These are phyloP conservation scores for Saccharomycopsis sp. DNA, from an alignment of 805 yeast species.

Conservation along the genomic window DNA sequence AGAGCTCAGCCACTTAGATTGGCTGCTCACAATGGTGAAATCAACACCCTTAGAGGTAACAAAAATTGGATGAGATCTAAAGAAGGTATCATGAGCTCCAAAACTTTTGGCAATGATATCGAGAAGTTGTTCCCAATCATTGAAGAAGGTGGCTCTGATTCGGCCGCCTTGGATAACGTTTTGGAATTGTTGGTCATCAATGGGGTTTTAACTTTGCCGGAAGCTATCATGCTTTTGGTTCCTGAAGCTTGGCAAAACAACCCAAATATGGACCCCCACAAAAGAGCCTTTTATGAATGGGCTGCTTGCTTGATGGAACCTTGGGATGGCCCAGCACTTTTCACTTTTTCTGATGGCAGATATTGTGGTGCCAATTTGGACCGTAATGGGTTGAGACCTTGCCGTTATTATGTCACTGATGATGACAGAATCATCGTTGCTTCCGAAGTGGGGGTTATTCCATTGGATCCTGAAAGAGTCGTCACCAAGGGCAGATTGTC, in stretches of 20 bases:
- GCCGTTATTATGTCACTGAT: constrained; percentile 91
- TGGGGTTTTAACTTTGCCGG: constrained; percentile 88
- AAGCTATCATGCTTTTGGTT: constrained; percentile 92
- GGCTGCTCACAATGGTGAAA: constrained; percentile 98
- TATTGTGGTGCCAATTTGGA: constrained; percentile 98
- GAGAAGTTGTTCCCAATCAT: constrained; percentile 89
- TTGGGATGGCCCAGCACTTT: constrained; percentile 98
- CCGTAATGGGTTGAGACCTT: constrained; percentile 95
- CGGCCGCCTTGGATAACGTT: constrained; percentile 96
- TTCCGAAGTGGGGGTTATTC: constrained; percentile 95
- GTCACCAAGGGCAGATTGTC: constrained; percentile 88
- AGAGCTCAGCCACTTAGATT: constrained; percentile 96
- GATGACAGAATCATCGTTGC: constrained; percentile 97
- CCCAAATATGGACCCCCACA: constrained; percentile 75
- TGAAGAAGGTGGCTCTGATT: constrained; percentile 98
- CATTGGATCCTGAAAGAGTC: constrained; percentile 72
- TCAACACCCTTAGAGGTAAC: constrained; percentile 93
- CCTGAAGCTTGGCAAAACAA: constrained; percentile 99
- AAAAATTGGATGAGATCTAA: constrained; percentile 99
- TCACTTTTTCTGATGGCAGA: constrained; percentile 94
- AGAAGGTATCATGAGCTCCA: constrained; percentile 91
- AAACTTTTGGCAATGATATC: constrained; percentile 81
- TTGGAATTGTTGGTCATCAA: constrained; percentile 84
- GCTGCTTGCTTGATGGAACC: constrained; percentile 99
- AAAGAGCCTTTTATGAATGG: constrained; percentile 96